phyloP scores from a whole-genome alignment of 805 yeast genomes.

The Zygosaccharomyces rouxii region DNA sequence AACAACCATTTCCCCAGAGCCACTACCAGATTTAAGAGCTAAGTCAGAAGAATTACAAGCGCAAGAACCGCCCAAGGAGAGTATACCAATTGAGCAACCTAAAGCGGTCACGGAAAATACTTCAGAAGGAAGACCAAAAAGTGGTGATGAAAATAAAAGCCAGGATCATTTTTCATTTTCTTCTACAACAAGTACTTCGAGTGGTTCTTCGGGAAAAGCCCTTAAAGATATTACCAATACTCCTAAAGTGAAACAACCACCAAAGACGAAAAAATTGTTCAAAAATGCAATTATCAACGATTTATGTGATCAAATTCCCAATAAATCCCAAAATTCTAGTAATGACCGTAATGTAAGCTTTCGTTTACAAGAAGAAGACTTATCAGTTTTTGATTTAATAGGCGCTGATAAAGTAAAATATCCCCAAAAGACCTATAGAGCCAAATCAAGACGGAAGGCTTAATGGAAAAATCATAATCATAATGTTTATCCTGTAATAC shows the following conservation, averaged over 20 bases:
- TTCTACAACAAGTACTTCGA: neutral
- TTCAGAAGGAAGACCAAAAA: neutral
- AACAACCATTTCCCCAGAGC: conserved; percentile 4
- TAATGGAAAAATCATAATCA: conserved; percentile 1
- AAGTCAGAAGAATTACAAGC: conserved; percentile 1
- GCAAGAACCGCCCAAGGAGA: neutral
- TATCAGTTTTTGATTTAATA: conserved; percentile 42
- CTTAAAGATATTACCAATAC: conserved; percentile 21
- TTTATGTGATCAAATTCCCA: conserved; percentile 22
- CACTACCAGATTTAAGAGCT: neutral
- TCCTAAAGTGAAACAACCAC: conserved; percentile 10
- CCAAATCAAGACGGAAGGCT: conserved; percentile 12
- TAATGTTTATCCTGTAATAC: neutral
- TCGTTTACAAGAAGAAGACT: conserved; percentile 33
- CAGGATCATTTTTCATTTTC: neutral
- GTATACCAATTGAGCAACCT: neutral
- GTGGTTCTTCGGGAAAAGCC: neutral
- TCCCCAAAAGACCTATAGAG: conserved; percentile 26
- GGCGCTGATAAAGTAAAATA: conserved; percentile 25
- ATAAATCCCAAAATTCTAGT: neutral
- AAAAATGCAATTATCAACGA: conserved; percentile 33
- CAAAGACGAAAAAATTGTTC: conserved; percentile 24
- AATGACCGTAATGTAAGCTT: conserved; percentile 19
- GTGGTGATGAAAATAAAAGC: neutral
- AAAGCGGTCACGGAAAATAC: neutral